Conservation (phyloP, 192 early-diverging fungal genomes). For the Kickxella alabastrina region DNA sequence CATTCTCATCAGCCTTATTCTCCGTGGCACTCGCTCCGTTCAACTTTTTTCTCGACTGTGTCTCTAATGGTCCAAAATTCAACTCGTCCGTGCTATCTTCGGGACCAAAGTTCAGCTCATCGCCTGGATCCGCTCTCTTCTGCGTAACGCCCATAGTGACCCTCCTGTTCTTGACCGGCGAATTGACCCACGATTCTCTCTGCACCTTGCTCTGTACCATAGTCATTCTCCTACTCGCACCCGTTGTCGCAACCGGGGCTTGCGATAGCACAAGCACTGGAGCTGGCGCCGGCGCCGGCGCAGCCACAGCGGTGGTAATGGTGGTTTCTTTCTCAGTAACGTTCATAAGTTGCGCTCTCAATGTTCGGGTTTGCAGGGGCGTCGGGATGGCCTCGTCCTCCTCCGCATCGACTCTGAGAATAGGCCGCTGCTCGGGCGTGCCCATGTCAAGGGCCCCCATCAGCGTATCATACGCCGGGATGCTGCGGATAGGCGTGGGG, state of each 20-base stretch:
- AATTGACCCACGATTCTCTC: constrained; percentile 25
- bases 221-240: constrained; percentile 16
- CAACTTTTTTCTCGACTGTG: background rate
- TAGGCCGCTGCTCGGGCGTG: background rate
- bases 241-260: background rate
- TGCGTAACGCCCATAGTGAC: constrained; percentile 28
- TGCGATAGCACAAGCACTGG: no score
- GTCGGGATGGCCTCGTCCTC: constrained; percentile 13
- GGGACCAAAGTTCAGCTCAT: constrained; percentile 7
- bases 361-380: constrained; percentile 4
- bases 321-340: background rate
- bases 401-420: background rate
- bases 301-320: no score
- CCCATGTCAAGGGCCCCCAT: constrained; percentile 38
- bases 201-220: constrained; percentile 8
- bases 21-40: background rate
- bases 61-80: background rate
- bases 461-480: constrained; percentile 17
- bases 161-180: constrained; percentile 24
- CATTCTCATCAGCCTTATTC: background rate
- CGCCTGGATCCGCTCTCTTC: constrained; percentile 1
- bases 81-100: background rate
- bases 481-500: constrained; percentile 36
- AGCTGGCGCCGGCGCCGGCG: no score
- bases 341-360: constrained; percentile 4